Evolutionary conservation across 2,329 filamentous ascomycete species (phyloP), one percentile per base, ranked within the genome.

Genomic region (Aureobasidium melanogenum): DNA sequence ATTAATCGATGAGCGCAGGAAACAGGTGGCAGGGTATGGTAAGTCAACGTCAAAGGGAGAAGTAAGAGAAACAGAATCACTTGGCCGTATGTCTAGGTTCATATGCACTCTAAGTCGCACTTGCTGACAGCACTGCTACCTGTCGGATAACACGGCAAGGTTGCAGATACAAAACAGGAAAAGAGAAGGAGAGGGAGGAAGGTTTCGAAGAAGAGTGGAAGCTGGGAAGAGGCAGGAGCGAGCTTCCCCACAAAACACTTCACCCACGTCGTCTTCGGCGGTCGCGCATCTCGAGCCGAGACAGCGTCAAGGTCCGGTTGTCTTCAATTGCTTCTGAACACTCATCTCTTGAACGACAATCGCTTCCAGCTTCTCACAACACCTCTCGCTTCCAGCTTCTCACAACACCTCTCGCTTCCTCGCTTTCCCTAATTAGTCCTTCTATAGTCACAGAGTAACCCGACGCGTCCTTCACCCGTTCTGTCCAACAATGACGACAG

Each of bases 401-500:
- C 34, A 14, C 8, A 47, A 41, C 22, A 2, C 2, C 26, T 43
- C 54, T 24, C 38, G n/a, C n/a, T n/a, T n/a, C n/a, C n/a, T n/a
- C n/a, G n/a, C n/a, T n/a, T n/a, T n/a, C n/a, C n/a, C n/a, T n/a
- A n/a, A n/a, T n/a, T n/a, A n/a, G n/a, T n/a, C n/a, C n/a, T n/a
- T n/a, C n/a, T 24, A 32, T 28, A 17, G 3, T 26, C 41, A 46
- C 52, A 56, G n/a, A n/a, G 10, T 39, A n/a, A 32, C 38, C 15
- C 36, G 28, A 38, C 39, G 32, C 14, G 32, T 14, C 32, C 26
- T 17, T 12, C 8, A 24, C 14, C 30, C n/a, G 15, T 17, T 14
- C 30, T 26, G 9, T 22, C 14, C 2, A 19, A 62, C 46, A 34
- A 96, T 96, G 91, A 92, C 91, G 62, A 94, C 91, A 22, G 88